These are phyloP conservation scores for Colletotrichum scovillei DNA, from an alignment of 2,329 filamentous ascomycete species.

Conservation along the genomic window DNA sequence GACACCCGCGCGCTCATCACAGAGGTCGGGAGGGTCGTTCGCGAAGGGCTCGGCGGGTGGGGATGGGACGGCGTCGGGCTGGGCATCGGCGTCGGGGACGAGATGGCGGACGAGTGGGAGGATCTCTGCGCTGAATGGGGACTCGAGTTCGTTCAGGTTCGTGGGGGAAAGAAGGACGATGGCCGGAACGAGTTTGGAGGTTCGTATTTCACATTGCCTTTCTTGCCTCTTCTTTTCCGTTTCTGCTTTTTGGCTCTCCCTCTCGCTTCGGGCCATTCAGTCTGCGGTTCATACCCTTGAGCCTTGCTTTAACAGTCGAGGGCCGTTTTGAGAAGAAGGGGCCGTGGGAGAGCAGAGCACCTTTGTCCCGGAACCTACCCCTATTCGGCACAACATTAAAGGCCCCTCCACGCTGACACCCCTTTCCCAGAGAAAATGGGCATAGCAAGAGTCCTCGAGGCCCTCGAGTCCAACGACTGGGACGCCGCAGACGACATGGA, in stretches of 20 bases:
- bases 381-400: background rate
- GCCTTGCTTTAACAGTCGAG: too few relatives aligned
- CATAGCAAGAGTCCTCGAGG: conserved; percentile 68
- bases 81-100: conserved; percentile 65
- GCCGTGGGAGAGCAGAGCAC: too few relatives aligned
- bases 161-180: conserved; percentile 49
- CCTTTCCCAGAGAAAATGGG: conserved; percentile 64
- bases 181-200: conserved; percentile 69
- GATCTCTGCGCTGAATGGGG: conserved; percentile 66
- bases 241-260: background rate
- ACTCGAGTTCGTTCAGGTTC: conserved; percentile 72
- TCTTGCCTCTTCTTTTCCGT: background rate
- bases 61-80: conserved; percentile 74
- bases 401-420: conserved; percentile 35
- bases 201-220: conserved; percentile 44
- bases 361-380: too few relatives aligned
- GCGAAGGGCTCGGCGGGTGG: conserved; percentile 68
- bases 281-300: background rate
- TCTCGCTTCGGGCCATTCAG: background rate
- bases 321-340: too few relatives aligned
- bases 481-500: conserved; percentile 43
- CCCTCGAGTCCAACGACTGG: conserved; percentile 76
- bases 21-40: conserved; percentile 65
- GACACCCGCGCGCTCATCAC: conserved; percentile 56
- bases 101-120: conserved; percentile 67